Base-by-base conservation (phyloP, 768 basidiomycete species). In the Cantharellus anzutake region DNA sequence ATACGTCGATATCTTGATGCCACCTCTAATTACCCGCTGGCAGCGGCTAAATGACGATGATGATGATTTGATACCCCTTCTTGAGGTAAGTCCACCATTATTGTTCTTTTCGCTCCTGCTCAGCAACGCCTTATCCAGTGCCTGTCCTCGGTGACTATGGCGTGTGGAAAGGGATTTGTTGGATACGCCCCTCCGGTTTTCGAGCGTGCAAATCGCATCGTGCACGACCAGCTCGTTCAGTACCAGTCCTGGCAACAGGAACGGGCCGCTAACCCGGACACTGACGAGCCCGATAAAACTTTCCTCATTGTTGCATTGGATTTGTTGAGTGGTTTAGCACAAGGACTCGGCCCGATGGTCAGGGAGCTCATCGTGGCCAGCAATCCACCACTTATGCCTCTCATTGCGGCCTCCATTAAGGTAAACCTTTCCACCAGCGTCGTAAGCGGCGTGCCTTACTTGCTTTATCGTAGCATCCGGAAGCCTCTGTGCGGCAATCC, bases 301-400 rank as follows among this genome's bases (percentile, higher is more conserved):
- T 97, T 97, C 80, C 81, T 99, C 56, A 93, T 99, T 60, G 96
- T 98, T 37, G 89, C 96, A 3, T 78, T 99, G n/a, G 96, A 99
- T 71, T 76, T 99, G 41, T 77, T 99, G 35, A 96, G 91, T 4
- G 96, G 96, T 58, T 75, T 99, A 20, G 92, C 92, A 2, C 96
- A 99, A 69, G 96, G 93, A 34, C 78, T 99, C 61, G 84, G 88
- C 53, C 79, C 79, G 71, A 73, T 77, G 16, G 78, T 98, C 53
- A 84, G 88, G 63, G 73, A 80, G 20, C 72, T 90, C 59, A 84
- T 97, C 67, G 72, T 74, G 20, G 73, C 70, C 44, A 80, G 76
- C 68, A 78, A 84, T 63, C 93, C 92, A 2, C 84, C 81, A 51
- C 76, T 97, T 42, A 76, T 99, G 55, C 74, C 79, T 59, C 71